Evolutionary conservation across 495 filamentous ascomycete genomes (phyloP), one percentile per base, ranked within the genome.

Genomic region (Tuber borchii): DNA sequence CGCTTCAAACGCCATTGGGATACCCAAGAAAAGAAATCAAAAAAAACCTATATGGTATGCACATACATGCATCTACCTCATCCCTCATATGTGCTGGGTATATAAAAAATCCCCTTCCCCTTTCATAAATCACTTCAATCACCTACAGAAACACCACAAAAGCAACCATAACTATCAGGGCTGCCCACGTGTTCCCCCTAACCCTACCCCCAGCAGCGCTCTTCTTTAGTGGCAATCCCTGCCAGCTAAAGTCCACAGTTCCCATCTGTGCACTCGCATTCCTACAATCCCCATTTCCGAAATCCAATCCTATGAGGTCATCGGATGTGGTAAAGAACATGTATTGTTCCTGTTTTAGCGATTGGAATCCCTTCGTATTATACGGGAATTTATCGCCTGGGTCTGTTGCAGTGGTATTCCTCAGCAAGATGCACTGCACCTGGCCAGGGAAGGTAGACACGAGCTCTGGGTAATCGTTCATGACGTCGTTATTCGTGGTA

Each of bases 321-420:
- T 93, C 90, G 0, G 92, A 86, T 2, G 88, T 85, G 4, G 85
- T 83, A 85, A 94, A 94, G 85, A 94, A 94, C 91, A 94, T 93
- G 82, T 92, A 94, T 80, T 83, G 86, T 68, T 85, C 84, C 79
- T 88, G 87, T 45, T 90, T 87, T 43, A 94, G 74, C 6, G 83
- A 85, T 82, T 91, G 80, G 83, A 94, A 93, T n/a, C 88, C 88
- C 10, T 82, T 86, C 0, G 92, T 94, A 80, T 94, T 87, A 81
- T 94, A 93, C 0, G 92, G 92, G 82, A 93, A 93, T 45, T 86
- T 85, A 76, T 88, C 85, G 0, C 84, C 85, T 0, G 83, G 46
- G 79, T 94, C 92, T 0, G 91, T 93, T 17, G 88, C 86, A 17
- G 85, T 86, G 0, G 90, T 92, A 83, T 94, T 94, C n/a, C 92